Conservation (phyloP, 768 basidiomycete genomes). For the Xerocomus potaroensis region DNA sequence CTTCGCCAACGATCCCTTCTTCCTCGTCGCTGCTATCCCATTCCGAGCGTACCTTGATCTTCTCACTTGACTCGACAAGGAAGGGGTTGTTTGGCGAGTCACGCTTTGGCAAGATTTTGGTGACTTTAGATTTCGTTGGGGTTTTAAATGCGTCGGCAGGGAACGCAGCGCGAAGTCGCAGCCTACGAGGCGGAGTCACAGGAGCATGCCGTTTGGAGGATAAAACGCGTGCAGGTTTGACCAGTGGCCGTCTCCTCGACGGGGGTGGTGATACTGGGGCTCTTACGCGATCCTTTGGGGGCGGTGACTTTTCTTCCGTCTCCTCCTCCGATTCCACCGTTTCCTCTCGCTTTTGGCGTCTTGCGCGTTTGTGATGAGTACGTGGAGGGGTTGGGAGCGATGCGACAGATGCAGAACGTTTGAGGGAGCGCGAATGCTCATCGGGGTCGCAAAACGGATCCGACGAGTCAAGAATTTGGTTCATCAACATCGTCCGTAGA, state of each 20-base stretch:
- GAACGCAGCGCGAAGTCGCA: constrained; percentile 21
- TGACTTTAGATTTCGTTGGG: constrained; percentile 38
- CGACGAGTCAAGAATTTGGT: constrained; percentile 34
- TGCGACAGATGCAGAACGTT: constrained; percentile 60
- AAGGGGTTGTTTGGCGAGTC: constrained; percentile 76
- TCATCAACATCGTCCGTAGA: constrained; percentile 30
- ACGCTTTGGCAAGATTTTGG: constrained; percentile 36
- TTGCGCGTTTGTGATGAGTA: constrained; percentile 48
- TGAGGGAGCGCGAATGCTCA: constrained; percentile 37
- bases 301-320: constrained; percentile 22
- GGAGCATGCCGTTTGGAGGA: constrained; percentile 22
- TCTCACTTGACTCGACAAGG: constrained; percentile 37
- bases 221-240: constrained; percentile 25
- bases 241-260: constrained; percentile 45
- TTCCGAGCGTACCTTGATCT: constrained; percentile 16
- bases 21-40: constrained; percentile 36
- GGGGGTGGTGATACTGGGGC: constrained; percentile 65
- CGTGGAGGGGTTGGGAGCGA: constrained; percentile 66
- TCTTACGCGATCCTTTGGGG: constrained; percentile 34
- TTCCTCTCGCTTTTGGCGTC: constrained; percentile 22
- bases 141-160: constrained; percentile 30
- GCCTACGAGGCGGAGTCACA: constrained; percentile 23
- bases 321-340: constrained; percentile 4
- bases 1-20: constrained; percentile 30
- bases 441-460: constrained; percentile 12